phyloP scores from a whole-genome alignment of 179 eudicot species.

The Spinacia oleracea region DNA sequence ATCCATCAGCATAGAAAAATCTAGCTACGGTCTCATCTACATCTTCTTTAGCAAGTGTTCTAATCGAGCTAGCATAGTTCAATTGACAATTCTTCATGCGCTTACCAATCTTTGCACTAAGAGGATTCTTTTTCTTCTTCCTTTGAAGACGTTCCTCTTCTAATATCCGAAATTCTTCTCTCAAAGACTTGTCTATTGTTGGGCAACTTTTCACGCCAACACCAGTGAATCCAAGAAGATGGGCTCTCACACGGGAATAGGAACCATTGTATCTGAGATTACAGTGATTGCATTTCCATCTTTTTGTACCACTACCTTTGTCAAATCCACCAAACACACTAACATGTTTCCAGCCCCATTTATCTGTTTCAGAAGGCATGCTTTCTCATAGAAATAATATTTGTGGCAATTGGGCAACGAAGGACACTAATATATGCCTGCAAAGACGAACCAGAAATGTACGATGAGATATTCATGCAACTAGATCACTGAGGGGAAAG shows the following conservation, averaged over 20 bases:
- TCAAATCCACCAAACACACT: conserved; percentile 51
- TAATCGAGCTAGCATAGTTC: conserved; percentile 23
- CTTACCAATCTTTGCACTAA: conserved; percentile 34
- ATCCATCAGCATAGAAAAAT: conserved; percentile 49
- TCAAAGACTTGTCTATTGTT: conserved; percentile 45
- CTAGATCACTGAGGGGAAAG: neutral
- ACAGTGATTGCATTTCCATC: conserved; percentile 56
- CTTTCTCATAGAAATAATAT: conserved; percentile 11
- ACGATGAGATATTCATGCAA: neutral
- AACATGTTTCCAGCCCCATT: conserved; percentile 59
- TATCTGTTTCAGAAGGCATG: conserved; percentile 50
- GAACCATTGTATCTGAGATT: conserved; percentile 49
- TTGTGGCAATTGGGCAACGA: conserved; percentile 11
- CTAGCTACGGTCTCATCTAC: conserved; percentile 48
- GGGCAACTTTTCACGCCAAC: conserved; percentile 54
- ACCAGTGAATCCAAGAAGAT: conserved; percentile 54
- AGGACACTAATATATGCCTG: conserved; percentile 2
- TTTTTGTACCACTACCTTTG: conserved; percentile 55
- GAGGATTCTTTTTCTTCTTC: conserved; percentile 40
- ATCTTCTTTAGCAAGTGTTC: conserved; percentile 42
- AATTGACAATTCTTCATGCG: conserved; percentile 33
- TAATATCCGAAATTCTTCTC: conserved; percentile 42
- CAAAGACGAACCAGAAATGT: neutral
- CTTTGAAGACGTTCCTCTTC: conserved; percentile 46
- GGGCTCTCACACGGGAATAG: conserved; percentile 55